Conservation (phyloP, 768 basidiomycete species). For the Calocybe cyanea region DNA sequence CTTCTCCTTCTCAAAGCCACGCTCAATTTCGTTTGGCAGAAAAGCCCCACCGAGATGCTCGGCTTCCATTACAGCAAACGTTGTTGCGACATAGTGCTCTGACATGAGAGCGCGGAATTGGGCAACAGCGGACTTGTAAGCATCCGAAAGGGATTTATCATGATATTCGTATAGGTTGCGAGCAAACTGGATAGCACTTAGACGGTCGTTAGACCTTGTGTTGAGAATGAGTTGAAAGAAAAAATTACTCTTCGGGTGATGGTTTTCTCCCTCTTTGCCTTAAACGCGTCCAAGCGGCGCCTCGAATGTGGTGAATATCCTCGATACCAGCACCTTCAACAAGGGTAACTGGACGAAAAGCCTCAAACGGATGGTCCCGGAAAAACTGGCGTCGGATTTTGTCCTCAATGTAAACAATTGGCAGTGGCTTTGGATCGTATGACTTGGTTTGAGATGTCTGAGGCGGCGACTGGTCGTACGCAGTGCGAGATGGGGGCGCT, state of each 20-base stretch:
- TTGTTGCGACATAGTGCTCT: conserved; percentile 73
- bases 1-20: conserved; percentile 59
- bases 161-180: conserved; percentile 72
- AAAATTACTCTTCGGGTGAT: conserved; percentile 82
- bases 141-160: conserved; percentile 60
- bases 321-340: conserved; percentile 66
- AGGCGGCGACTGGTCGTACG: conserved; percentile 40
- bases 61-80: conserved; percentile 79
- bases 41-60: conserved; percentile 69
- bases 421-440: conserved; percentile 44
- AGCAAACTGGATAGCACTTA: conserved; percentile 77
- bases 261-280: conserved; percentile 82
- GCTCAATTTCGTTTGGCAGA: conserved; percentile 54
- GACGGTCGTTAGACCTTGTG: conserved; percentile 12
- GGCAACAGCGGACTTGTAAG: conserved; percentile 74
- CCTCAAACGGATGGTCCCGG: conserved; percentile 94
- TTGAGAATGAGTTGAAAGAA: neutral
- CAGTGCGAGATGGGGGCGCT: conserved; percentile 54
- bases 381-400: conserved; percentile 88
- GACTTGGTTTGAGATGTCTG: conserved; percentile 30
- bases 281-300: conserved; percentile 71
- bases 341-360: conserved; percentile 74
- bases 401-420: conserved; percentile 81
- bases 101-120: conserved; percentile 90
- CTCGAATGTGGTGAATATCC: conserved; percentile 52